A percentile compares a stretch with the other conserved stretches of the same genome.
These are phyloP conservation scores for Bremia lactucae DNA, from an alignment of 352 stramenopile species.

Conservation along the genomic window DNA sequence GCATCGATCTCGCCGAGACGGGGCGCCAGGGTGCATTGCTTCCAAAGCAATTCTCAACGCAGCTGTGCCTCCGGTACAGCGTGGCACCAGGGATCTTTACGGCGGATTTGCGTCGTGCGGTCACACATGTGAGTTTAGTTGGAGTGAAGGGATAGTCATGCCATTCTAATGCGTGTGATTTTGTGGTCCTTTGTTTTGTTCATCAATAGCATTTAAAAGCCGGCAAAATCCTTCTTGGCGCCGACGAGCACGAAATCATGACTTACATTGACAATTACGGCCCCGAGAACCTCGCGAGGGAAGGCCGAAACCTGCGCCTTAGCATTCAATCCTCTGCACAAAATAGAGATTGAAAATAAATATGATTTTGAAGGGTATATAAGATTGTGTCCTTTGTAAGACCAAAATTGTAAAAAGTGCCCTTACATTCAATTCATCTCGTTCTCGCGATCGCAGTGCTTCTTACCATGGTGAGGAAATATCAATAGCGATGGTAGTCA, in stretches of 20 bases:
- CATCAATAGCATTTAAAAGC: slow-evolving; percentile 52
- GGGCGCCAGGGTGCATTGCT: slow-evolving; percentile 40
- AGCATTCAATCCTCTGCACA: slow-evolving; percentile 43
- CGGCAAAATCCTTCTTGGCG: slow-evolving; percentile 40
- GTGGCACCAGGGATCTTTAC: slow-evolving; percentile 70
- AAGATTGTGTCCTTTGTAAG: too few relatives aligned
- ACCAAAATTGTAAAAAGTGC: too few relatives aligned
- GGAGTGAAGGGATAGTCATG: background rate
- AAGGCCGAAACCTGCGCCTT: slow-evolving; percentile 51
- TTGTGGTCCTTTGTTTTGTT: slow-evolving; percentile 1
- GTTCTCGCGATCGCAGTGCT: background rate
- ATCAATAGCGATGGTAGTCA: too few relatives aligned
- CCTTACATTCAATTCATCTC: too few relatives aligned
- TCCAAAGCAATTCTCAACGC: slow-evolving; percentile 68
- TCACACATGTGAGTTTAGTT: slow-evolving; percentile 39
- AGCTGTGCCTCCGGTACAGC: slow-evolving; percentile 58
- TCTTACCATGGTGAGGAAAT: slow-evolving; percentile 2
- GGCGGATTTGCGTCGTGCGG: slow-evolving; percentile 43
- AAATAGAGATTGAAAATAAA: slow-evolving; percentile 6
- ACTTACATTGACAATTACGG: slow-evolving; percentile 43
- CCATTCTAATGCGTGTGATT: slow-evolving; percentile 6
- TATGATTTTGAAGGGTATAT: too few relatives aligned
- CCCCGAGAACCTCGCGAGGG: slow-evolving; percentile 37
- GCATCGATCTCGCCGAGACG: slow-evolving; percentile 22
- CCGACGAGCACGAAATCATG: slow-evolving; percentile 51